phyloP scores from a whole-genome alignment of 805 yeast species.

The Metschnikowia baotianmanensis region DNA sequence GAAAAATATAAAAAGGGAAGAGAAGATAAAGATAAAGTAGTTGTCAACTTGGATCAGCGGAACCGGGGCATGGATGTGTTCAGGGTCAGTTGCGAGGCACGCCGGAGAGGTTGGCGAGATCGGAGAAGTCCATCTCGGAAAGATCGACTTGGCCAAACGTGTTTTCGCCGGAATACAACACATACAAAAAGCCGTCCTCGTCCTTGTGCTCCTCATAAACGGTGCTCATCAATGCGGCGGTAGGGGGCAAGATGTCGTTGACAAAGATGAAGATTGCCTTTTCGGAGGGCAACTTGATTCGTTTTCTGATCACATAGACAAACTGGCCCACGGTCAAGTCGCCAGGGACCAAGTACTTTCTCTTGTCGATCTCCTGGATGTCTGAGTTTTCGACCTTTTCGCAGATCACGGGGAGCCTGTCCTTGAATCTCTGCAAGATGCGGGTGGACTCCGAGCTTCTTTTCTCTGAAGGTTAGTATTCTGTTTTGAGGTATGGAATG shows the following conservation, averaged over 20 bases:
- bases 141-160: constrained; percentile 69
- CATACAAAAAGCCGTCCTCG: constrained; percentile 95
- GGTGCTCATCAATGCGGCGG: constrained; percentile 94
- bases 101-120: too few relatives aligned
- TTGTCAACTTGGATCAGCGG: not conserved
- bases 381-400: constrained; percentile 97
- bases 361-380: constrained; percentile 93
- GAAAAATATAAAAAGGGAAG: not conserved
- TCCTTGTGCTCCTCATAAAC: constrained; percentile 97
- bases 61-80: too few relatives aligned
- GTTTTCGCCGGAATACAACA: constrained; percentile 95
- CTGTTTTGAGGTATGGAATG: not conserved
- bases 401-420: constrained; percentile 95
- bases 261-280: constrained; percentile 97
- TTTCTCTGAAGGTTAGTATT: constrained; percentile 51
- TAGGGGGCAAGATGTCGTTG: constrained; percentile 95
- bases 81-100: too few relatives aligned
- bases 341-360: constrained; percentile 93
- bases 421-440: constrained; percentile 82
- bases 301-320: constrained; percentile 94
- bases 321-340: constrained; percentile 97
- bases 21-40: not conserved
- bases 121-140: constrained; percentile 21
- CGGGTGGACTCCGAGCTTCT: constrained; percentile 94
- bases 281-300: constrained; percentile 93